phyloP scores from a whole-genome alignment of 805 yeast genomes.

The Suhomyces emberorum region DNA sequence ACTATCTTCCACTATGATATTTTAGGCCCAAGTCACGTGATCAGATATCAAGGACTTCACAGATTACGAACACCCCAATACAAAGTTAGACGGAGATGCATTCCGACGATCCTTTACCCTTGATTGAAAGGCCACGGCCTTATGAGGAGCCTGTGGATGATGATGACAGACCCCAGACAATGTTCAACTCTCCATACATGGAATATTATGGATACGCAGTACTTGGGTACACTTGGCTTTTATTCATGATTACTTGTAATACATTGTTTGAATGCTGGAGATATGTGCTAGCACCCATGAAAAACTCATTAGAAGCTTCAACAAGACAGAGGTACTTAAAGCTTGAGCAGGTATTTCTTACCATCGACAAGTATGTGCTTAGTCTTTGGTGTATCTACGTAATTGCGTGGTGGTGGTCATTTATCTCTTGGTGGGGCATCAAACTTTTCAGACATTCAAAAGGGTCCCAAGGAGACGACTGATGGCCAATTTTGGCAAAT shows the following conservation, averaged over 20 bases:
- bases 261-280: slow-evolving; percentile 36
- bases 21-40: no score
- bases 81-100: no score
- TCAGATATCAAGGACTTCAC: no score
- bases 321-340: slow-evolving; percentile 9
- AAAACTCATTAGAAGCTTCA: slow-evolving; percentile 4
- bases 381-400: slow-evolving; percentile 40
- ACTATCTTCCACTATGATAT: no score
- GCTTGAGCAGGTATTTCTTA: slow-evolving; percentile 15
- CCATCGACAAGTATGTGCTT: slow-evolving; percentile 28
- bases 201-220: slow-evolving; percentile 28
- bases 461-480: slow-evolving; percentile 44
- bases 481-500: no score
- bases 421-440: slow-evolving; percentile 74
- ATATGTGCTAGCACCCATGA: slow-evolving; percentile 30
- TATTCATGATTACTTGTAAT: slow-evolving; percentile 32
- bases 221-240: slow-evolving; percentile 26
- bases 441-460: slow-evolving; percentile 78
- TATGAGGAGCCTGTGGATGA: slow-evolving; percentile 8
- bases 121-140: slow-evolving; percentile 14
- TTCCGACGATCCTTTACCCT: slow-evolving; percentile 17
- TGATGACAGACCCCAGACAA: slow-evolving; percentile 8
- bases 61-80: no score
- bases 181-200: slow-evolving; percentile 7
- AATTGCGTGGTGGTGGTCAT: slow-evolving; percentile 60